phyloP scores from a whole-genome alignment of 768 basidiomycete genomes.

The Leccinum fibrillosum region DNA sequence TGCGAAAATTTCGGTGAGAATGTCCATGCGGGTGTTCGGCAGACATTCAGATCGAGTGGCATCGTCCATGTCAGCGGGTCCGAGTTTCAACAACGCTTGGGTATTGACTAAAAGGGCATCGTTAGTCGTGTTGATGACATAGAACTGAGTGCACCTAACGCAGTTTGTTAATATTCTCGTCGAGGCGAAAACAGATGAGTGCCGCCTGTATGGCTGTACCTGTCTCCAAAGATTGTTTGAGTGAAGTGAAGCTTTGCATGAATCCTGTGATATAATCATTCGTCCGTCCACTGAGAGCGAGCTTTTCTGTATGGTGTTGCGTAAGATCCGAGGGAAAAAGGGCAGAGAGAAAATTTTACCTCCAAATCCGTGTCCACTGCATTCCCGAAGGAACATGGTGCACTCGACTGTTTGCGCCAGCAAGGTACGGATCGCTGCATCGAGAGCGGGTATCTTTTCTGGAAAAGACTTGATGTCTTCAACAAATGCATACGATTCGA shows the following conservation, averaged over 20 bases:
- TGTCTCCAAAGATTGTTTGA: constrained; percentile 26
- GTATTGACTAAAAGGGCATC: constrained; percentile 7
- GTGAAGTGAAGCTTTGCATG: constrained; percentile 17
- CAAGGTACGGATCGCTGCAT: constrained; percentile 25
- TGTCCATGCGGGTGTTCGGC: constrained; percentile 30
- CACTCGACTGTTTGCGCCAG: constrained; percentile 36
- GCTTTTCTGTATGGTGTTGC: constrained; percentile 8
- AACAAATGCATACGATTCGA: constrained; percentile 30
- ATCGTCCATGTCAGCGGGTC: constrained; percentile 30
- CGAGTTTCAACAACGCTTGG: constrained; percentile 25
- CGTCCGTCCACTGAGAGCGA: constrained; percentile 16
- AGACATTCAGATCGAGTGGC: constrained; percentile 25
- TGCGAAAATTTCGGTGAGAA: constrained; percentile 24
- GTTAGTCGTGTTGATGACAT: neutral
- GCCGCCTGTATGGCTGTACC: constrained; percentile 24
- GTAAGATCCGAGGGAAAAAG: constrained; percentile 5
- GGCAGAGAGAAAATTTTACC: constrained; percentile 14
- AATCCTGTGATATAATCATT: constrained; percentile 22
- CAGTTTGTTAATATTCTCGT: constrained; percentile 24
- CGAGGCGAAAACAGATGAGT: constrained; percentile 29
- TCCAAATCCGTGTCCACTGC: constrained; percentile 33
- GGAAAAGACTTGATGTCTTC: constrained; percentile 27
- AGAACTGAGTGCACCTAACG: constrained; percentile 14
- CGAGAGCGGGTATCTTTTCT: constrained; percentile 26
- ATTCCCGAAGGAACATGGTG: constrained; percentile 35